Base-by-base conservation (phyloP, 192 early-diverging fungal species). In the Coemansia sp. region DNA sequence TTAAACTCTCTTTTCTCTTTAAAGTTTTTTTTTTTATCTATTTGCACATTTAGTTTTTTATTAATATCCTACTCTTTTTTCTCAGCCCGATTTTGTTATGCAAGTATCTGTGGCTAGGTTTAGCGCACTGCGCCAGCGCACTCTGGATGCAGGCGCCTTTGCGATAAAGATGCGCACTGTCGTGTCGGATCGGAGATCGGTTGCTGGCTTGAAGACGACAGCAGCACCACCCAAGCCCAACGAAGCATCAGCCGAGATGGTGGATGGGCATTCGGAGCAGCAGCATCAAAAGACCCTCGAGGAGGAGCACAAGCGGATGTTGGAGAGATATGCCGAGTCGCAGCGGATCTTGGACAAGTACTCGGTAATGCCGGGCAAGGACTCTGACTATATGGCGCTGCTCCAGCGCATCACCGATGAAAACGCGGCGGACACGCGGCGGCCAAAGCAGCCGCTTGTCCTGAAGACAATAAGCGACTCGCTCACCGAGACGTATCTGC, bases 401-500 rank as follows among this genome's bases (percentile, higher is more conserved):
- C 43, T 80, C 43, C 70, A 74, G 64, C 71, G 71, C 30, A 67
- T 80, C 43, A 65, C 56, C 21, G 65, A 61, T 49, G 77, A 70
- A 18, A 80, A 74, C 31, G 29, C 59, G 11, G 59, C 60, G 2
- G 71, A 54, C 18, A 45, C 56, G 2, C 63, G 57, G 25, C 75
- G 72, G 18, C 57, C 57, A 18, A 65, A 64, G 47, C 60, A 69
- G 63, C 77, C 72, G 1, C 59, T 87, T 30, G 81, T 84, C 5
- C 58, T 81, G 24, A 88, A 83, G 64, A 78, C 63, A 51, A 88
- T 91, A 77, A 67, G 78, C 31, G 84, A 91, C 54, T 86, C 84
- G 31, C 94, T 91, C 65, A 85, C 89, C 25, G 87, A 93, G 56
- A 85, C 88, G 6, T 85, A 83, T 46, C 68, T 97, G 30, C 89